phyloP scores from a whole-genome alignment of 2,329 filamentous ascomycete species.

The Xylaria multiplex region DNA sequence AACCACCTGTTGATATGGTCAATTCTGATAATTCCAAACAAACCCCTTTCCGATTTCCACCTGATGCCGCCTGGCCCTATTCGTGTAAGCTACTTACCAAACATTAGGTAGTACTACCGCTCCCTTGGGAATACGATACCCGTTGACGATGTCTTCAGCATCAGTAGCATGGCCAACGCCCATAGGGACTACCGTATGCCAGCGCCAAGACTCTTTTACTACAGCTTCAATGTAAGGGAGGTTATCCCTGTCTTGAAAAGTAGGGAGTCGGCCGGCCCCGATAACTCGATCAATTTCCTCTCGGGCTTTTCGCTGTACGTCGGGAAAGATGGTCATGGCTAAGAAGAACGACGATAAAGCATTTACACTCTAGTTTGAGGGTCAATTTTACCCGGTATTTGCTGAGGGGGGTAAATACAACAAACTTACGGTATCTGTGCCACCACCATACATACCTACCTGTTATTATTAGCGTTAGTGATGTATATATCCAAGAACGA shows the following conservation, averaged over 20 bases:
- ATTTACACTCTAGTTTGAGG: slow-evolving; percentile 52
- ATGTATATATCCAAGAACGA: not conserved
- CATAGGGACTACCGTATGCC: slow-evolving; percentile 46
- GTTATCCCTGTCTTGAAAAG: slow-evolving; percentile 38
- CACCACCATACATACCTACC: slow-evolving; percentile 38
- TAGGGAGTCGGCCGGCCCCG: slow-evolving; percentile 45
- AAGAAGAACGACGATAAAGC: slow-evolving; percentile 57
- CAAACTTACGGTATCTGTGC: slow-evolving; percentile 42
- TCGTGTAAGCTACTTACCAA: slow-evolving; percentile 29
- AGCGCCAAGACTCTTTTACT: slow-evolving; percentile 43
- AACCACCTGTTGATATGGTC: slow-evolving; percentile 40
- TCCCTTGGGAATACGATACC: slow-evolving; percentile 38
- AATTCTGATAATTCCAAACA: not conserved
- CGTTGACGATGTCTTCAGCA: slow-evolving; percentile 32
- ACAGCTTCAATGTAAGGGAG: slow-evolving; percentile 46
- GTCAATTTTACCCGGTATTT: not conserved
- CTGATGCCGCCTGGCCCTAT: not conserved
- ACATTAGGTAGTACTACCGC: slow-evolving; percentile 33
- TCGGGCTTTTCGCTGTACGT: slow-evolving; percentile 54
- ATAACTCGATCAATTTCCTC: slow-evolving; percentile 47
- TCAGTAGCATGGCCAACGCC: slow-evolving; percentile 29
- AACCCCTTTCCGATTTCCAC: not conserved
- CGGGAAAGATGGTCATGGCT: slow-evolving; percentile 58
- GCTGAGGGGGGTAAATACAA: not conserved
- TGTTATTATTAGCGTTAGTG: slow-evolving; percentile 15